These are phyloP conservation scores for Boletellus sp. DNA, from an alignment of 1,284 basidiomycete species.

Conservation along the genomic window DNA sequence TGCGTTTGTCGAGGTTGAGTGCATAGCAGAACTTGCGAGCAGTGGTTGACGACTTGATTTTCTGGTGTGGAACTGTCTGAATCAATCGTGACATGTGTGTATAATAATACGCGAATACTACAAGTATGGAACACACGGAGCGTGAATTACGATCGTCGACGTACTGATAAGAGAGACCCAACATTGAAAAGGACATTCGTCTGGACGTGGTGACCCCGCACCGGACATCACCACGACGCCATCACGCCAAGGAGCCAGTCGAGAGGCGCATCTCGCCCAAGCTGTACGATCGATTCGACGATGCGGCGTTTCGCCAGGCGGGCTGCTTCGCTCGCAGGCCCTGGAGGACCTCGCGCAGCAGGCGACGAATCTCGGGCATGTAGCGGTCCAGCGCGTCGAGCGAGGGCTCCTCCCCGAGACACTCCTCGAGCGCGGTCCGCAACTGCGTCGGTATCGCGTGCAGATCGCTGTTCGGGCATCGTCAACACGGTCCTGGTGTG, in stretches of 20 bases:
- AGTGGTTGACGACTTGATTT: not conserved
- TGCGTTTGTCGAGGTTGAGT: conserved; percentile 37
- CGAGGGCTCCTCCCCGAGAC: conserved; percentile 82
- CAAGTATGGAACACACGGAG: not conserved
- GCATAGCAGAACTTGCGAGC: conserved; percentile 46
- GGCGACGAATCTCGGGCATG: conserved; percentile 76
- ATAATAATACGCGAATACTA: not conserved
- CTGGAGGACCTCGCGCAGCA: conserved; percentile 78
- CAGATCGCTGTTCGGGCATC: conserved; percentile 62
- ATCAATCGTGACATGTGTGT: not conserved
- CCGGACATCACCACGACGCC: not conserved
- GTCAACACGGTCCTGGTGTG: not conserved
- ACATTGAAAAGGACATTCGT: too few relatives aligned
- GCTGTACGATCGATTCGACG: conserved; percentile 2
- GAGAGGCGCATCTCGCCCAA: not conserved
- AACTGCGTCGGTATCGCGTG: conserved; percentile 78
- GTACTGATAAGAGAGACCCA: not conserved
- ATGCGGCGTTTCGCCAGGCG: conserved; percentile 47
- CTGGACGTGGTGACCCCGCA: not conserved
- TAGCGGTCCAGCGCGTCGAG: conserved; percentile 69
- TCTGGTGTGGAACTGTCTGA: not conserved
- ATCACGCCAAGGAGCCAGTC: not conserved
- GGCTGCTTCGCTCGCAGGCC: conserved; percentile 84
- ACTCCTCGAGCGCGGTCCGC: conserved; percentile 78
- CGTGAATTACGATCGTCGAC: conserved; percentile 2